These are phyloP conservation scores for Elasticomyces elasticus DNA, from an alignment of 495 filamentous ascomycete species.

Conservation along the genomic window DNA sequence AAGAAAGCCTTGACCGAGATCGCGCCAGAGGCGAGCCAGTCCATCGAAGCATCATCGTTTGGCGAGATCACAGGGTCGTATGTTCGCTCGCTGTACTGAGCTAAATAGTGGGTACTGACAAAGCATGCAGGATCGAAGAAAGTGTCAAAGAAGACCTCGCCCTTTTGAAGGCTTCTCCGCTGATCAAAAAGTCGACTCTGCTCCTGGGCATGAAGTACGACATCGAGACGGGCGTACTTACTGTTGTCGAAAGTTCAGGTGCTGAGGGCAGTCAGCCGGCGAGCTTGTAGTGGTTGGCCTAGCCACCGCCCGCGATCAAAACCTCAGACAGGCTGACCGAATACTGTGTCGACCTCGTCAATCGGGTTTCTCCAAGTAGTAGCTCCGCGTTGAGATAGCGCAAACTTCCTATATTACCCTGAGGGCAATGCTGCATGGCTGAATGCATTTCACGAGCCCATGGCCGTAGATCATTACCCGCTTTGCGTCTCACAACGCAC, in stretches of 20 bases:
- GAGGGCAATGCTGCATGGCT: too few relatives aligned
- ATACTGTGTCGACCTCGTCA: too few relatives aligned
- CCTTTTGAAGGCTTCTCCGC: slow-evolving; percentile 24
- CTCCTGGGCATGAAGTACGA: slow-evolving; percentile 29
- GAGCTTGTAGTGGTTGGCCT: too few relatives aligned
- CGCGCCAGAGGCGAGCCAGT: slow-evolving; percentile 21
- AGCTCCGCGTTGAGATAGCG: too few relatives aligned
- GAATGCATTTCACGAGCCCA: too few relatives aligned
- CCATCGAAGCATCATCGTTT: slow-evolving; percentile 22
- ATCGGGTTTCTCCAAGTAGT: too few relatives aligned
- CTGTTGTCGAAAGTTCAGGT: slow-evolving; percentile 6
- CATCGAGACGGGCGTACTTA: slow-evolving; percentile 20
- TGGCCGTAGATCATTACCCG: too few relatives aligned
- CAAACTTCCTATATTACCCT: too few relatives aligned
- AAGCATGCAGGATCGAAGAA: slow-evolving; percentile 22
- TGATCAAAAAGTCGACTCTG: slow-evolving; percentile 24
- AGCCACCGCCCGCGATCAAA: too few relatives aligned
- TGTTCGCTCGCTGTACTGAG: neutral
- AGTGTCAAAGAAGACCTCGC: slow-evolving; percentile 28
- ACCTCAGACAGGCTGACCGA: too few relatives aligned
- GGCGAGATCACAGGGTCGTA: slow-evolving; percentile 26
- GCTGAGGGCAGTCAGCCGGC: too few relatives aligned
- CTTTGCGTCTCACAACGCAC: neutral
- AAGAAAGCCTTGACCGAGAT: neutral
- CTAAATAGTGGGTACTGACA: neutral